Conservation (phyloP, 805 yeast species). For the Kodamaea lidongshanica region DNA sequence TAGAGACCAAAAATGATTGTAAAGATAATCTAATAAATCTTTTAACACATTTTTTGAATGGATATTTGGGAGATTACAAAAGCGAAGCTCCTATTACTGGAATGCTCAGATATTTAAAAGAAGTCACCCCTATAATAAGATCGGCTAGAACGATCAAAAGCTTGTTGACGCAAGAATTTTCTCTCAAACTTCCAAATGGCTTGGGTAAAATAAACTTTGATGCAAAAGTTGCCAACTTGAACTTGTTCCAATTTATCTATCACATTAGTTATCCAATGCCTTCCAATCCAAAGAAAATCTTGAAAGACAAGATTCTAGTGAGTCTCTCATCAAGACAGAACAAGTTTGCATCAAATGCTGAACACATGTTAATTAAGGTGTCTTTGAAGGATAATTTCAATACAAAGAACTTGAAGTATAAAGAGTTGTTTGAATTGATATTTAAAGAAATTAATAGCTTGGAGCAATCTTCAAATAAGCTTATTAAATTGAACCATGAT, state of each 20-base stretch:
- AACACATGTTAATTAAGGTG: conserved; percentile 19
- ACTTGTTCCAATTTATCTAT: conserved; percentile 28
- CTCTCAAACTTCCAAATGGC: conserved; percentile 23
- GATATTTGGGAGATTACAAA: conserved; percentile 14
- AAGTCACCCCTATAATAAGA: conserved; percentile 24
- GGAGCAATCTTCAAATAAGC: conserved; percentile 12
- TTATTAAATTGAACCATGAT: conserved; percentile 35
- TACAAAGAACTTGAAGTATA: conserved; percentile 31
- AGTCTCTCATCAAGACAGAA: conserved; percentile 15
- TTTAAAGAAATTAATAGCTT: conserved; percentile 21
- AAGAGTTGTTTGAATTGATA: conserved; percentile 32
- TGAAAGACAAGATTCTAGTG: conserved; percentile 26
- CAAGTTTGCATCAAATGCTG: conserved; percentile 21
- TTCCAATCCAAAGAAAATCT: conserved; percentile 26
- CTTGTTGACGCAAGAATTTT: conserved; percentile 11
- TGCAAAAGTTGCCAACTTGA: conserved; percentile 23
- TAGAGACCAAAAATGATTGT: no score
- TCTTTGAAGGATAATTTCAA: conserved; percentile 34
- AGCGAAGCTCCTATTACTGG: conserved; percentile 19
- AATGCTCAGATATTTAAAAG: conserved; percentile 28
- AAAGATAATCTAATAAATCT: conserved; percentile 8
- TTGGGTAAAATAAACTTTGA: conserved; percentile 28
- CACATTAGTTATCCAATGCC: conserved; percentile 22
- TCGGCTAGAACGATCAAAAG: conserved; percentile 17
- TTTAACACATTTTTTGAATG: conserved; percentile 19